Evolutionary conservation across 2,329 filamentous ascomycete genomes (phyloP), one percentile per base, ranked within the genome.

Genomic region (Pestalotiopsis sp.): DNA sequence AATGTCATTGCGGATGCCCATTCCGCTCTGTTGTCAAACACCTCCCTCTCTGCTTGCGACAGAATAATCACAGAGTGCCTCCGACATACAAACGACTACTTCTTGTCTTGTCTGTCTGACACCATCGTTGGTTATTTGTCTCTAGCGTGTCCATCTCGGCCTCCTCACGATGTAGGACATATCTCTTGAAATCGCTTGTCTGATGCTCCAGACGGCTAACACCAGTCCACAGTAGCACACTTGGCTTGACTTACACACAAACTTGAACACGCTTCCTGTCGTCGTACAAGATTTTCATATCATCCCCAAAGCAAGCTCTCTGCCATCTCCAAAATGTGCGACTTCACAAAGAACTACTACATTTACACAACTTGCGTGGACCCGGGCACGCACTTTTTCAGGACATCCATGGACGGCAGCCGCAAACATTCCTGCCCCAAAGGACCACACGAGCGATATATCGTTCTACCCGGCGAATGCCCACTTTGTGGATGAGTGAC

Each of bases 261-360:
- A 35, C 30, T 35, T 35, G 30, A 35, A 35, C 30, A 35, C 30
- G 30, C 30, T 35, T 35, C 30, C 30, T 35, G 30, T 35, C 30
- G 30, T 35, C 30, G 7, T 35, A 9, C 30, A 35, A 35, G 30
- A 26, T 26, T 58, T 22, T n/a, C 22, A 58, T 10, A 40, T n/a
- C n/a, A 39, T 17, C 58, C 13, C 10, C 26, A 30, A 30, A 6
- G 35, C 40, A 17, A 52, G 17, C 20, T n/a, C n/a, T n/a, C 6
- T 62, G 26, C 22, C n/a, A 44, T 20, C 58, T 24, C 67, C 75
- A 81, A 35, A 68, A 88, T 89, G 86, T 89, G 86, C 76, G 83
- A 88, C 77, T 92, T 90, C 75, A 91, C 89, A 74, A 92, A 91
- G 74, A 92, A 92, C 79, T 93, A 91, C 78, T 93, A 92, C 80